Evolutionary conservation across 805 yeast genomes (phyloP).

Genomic region (Starmerella scarabaei): DNA sequence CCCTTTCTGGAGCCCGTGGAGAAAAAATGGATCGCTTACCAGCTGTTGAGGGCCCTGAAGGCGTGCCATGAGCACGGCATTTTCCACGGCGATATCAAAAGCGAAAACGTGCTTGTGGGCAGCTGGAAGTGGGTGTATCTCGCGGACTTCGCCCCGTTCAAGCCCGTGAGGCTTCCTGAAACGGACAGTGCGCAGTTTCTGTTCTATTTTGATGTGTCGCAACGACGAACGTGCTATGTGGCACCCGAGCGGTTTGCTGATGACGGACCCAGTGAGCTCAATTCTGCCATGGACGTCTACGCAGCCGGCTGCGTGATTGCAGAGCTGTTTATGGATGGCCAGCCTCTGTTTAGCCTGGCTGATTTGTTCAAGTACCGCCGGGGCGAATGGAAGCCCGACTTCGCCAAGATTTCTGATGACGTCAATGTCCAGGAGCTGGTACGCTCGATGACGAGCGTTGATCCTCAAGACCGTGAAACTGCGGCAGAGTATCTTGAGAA

Average conservation of each 20-base stretch:
- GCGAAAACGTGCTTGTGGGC: conserved; percentile 77
- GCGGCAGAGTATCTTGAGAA: conserved; percentile 42
- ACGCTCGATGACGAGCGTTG: conserved; percentile 45
- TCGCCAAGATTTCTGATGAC: conserved; percentile 47
- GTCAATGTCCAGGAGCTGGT: conserved; percentile 42
- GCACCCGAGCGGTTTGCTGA: conserved; percentile 81
- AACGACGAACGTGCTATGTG: conserved; percentile 71
- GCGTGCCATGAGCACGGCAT: conserved; percentile 51
- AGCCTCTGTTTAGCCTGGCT: conserved; percentile 73
- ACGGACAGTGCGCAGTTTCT: conserved; percentile 87
- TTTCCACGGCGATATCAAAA: conserved; percentile 81
- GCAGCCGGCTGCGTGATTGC: conserved; percentile 64
- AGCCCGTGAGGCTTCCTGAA: conserved; percentile 77
- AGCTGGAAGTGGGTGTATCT: conserved; percentile 79
- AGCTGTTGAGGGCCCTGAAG: conserved; percentile 49
- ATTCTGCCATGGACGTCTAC: conserved; percentile 60
- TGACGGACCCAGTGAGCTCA: conserved; percentile 28
- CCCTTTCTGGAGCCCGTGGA: conserved; percentile 78
- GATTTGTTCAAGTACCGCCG: conserved; percentile 73
- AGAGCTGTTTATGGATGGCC: conserved; percentile 75
- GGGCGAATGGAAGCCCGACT: conserved; percentile 52
- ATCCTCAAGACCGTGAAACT: conserved; percentile 47
- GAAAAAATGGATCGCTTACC: conserved; percentile 73
- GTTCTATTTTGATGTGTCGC: conserved; percentile 84
- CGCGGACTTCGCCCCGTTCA: conserved; percentile 72